Evolutionary conservation across 2,329 filamentous ascomycete genomes (phyloP), one percentile per base, ranked within the genome.

Genomic region (Fusarium setosum): DNA sequence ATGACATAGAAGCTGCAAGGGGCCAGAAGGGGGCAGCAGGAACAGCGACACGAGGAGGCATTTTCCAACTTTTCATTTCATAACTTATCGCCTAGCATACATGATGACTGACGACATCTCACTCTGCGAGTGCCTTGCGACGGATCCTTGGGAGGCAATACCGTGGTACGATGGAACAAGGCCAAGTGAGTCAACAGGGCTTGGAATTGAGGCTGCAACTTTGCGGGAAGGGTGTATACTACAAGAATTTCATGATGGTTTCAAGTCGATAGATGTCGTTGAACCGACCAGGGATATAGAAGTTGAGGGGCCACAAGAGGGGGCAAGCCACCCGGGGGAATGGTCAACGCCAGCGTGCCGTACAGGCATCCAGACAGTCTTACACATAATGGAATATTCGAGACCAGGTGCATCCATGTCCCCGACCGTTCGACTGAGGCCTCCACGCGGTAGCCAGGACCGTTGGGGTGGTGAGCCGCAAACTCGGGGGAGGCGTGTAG

Each of bases 321-420:
- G 49, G 58, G 56, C 31, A 42, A 58, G 54, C 42, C 57, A 65
- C 49, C 50, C 49, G 41, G 57, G 56, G 50, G 11, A 45, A 65
- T 51, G 21, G 57, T 45, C 45, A 56, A 53, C 40, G 56, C 48
- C 52, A 52, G 40, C 32, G 53, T 61, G 69, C 61, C 59, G 54
- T 55, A 47, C 50, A 67, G 66, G 68, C 69, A 61, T 56, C 61
- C 48, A 63, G 52, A 66, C 59, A 67, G 49, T 56, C 48, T 55
- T 72, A 62, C 61, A 63, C 54, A 57, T 61, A 66, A 69, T 70
- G 69, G 54, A 69, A 66, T 56, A 61, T 61, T 61, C 57, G 47
- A 64, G 61, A 63, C 58, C 47, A 48, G 40, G 31, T 26, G 35
- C 47, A 24, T 29, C 26, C 47, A 42, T 37, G 45, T 40, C n/a